Evolutionary conservation across 225 moss, liverwort and hornwort genomes (phyloP).

Genomic region (Marchantia polymorpha): DNA sequence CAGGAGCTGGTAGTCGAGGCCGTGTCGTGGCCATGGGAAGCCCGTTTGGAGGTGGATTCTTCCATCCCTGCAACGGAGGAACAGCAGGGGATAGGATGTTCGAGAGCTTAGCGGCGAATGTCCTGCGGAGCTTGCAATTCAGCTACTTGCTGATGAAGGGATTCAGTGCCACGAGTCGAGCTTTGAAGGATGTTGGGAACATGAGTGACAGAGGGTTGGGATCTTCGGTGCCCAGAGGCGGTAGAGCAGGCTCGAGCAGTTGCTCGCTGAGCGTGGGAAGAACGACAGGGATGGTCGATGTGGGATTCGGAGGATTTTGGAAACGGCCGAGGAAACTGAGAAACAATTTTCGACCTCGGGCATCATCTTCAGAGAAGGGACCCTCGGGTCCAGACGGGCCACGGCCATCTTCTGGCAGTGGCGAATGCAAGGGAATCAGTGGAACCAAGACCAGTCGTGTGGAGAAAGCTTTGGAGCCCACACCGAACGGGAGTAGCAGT

Average conservation of each 20-base stretch:
- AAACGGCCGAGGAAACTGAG: background rate
- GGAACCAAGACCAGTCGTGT: background rate
- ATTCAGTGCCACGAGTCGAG: conserved; percentile 34
- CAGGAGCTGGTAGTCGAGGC: background rate
- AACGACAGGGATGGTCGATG: background rate
- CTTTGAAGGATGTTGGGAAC: conserved; percentile 31
- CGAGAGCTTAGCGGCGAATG: conserved; percentile 34
- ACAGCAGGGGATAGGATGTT: background rate
- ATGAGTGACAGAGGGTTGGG: background rate
- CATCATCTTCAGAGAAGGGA: conserved; percentile 1
- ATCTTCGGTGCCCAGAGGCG: background rate
- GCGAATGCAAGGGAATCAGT: background rate
- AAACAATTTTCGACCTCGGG: conserved; percentile 7
- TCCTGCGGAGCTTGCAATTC: conserved; percentile 39
- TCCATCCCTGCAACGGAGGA: conserved; percentile 4
- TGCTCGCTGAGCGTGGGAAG: conserved; percentile 8
- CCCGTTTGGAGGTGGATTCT: conserved; percentile 7
- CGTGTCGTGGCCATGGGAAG: conserved; percentile 3
- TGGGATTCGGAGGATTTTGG: conserved; percentile 3
- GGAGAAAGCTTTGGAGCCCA: background rate
- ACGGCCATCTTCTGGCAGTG: background rate
- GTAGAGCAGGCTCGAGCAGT: conserved; percentile 14
- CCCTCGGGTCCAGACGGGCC: background rate
- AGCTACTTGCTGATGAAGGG: conserved; percentile 45
- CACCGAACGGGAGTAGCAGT: conserved; percentile 10